phyloP scores from a whole-genome alignment of 352 stramenopile species.

The Phytopythium helicoides region DNA sequence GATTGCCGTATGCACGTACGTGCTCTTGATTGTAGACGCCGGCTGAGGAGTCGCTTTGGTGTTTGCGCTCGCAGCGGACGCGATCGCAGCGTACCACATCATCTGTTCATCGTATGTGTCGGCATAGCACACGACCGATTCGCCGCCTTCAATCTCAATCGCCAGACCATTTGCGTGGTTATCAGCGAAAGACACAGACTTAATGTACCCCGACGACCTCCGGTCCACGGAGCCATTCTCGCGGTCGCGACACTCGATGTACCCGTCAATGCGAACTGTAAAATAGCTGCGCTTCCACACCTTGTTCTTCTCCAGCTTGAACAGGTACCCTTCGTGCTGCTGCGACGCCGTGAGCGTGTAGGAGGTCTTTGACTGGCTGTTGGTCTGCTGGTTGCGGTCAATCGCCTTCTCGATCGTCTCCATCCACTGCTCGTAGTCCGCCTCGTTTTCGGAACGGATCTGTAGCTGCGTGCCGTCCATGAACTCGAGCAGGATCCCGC shows the following conservation, averaged over 20 bases:
- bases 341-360: slow-evolving; percentile 66
- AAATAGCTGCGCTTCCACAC: slow-evolving; percentile 63
- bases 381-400: slow-evolving; percentile 47
- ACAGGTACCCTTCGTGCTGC: slow-evolving; percentile 69
- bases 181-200: slow-evolving; percentile 66
- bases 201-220: slow-evolving; percentile 63
- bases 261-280: slow-evolving; percentile 63
- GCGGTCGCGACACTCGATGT: slow-evolving; percentile 61
- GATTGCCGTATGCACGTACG: slow-evolving; percentile 69
- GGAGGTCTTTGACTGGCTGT: slow-evolving; percentile 60
- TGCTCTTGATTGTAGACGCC: slow-evolving; percentile 56
- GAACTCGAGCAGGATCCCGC: slow-evolving; percentile 57
- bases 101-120: slow-evolving; percentile 81
- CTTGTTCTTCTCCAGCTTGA: slow-evolving; percentile 57
- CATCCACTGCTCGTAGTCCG: slow-evolving; percentile 56
- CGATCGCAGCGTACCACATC: slow-evolving; percentile 80
- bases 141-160: slow-evolving; percentile 65
- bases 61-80: slow-evolving; percentile 51
- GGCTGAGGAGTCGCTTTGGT: slow-evolving; percentile 29
- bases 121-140: slow-evolving; percentile 69
- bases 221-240: slow-evolving; percentile 38
- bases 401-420: slow-evolving; percentile 43
- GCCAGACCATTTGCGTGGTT: slow-evolving; percentile 64
- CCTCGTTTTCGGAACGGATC: slow-evolving; percentile 41
- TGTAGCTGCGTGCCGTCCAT: slow-evolving; percentile 36